These are phyloP conservation scores for Picea mariana DNA, from an alignment of 83 land plant species.

Conservation along the genomic window DNA sequence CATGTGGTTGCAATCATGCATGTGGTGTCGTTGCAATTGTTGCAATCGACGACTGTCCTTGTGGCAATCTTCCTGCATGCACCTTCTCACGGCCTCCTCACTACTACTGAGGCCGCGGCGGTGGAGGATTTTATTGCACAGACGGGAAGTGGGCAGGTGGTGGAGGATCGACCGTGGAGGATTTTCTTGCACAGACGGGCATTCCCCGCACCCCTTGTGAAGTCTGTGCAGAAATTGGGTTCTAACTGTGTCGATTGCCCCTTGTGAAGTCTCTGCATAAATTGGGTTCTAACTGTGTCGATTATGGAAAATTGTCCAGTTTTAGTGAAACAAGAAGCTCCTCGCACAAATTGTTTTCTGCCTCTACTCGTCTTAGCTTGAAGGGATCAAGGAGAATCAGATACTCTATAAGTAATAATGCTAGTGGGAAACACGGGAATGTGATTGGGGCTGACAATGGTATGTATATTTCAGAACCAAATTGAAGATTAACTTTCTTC, in stretches of 20 bases:
- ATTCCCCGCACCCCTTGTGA: background rate
- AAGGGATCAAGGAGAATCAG: constrained; percentile 6
- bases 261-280: too few relatives aligned
- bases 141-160: too few relatives aligned
- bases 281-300: background rate
- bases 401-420: background rate
- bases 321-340: background rate
- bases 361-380: background rate
- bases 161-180: too few relatives aligned
- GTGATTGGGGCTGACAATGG: constrained; percentile 5
- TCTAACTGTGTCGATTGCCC: too few relatives aligned
- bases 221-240: background rate
- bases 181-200: too few relatives aligned
- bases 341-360: background rate
- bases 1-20: too few relatives aligned
- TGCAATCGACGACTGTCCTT: too few relatives aligned
- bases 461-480: constrained; percentile 3
- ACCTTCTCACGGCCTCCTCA: too few relatives aligned
- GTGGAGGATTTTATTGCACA: too few relatives aligned
- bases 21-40: too few relatives aligned
- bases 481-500: background rate
- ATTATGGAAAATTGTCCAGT: background rate
- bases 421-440: constrained; percentile 1
- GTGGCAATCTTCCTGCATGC: too few relatives aligned
- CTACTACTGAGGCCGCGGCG: too few relatives aligned